These are phyloP conservation scores for Torulaspora pretoriensis DNA, from an alignment of 1,139 yeast species.

Conservation along the genomic window DNA sequence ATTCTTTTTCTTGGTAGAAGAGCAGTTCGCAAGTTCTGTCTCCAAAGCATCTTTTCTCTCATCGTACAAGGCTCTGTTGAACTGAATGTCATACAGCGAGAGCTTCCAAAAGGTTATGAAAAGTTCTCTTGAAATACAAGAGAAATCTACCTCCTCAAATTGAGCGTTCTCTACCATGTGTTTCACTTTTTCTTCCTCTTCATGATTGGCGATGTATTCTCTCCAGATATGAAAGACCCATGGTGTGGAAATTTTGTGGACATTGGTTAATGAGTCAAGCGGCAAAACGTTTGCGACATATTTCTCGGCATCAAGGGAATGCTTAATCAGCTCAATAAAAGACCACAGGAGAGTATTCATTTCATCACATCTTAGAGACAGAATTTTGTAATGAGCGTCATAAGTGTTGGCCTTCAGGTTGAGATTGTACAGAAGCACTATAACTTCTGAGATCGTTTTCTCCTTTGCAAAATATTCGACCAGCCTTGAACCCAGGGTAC, in stretches of 20 bases:
- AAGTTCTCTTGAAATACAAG: conserved; percentile 43
- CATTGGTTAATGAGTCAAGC: conserved; percentile 44
- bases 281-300: conserved; percentile 44
- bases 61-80: conserved; percentile 49
- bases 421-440: conserved; percentile 58
- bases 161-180: conserved; percentile 19
- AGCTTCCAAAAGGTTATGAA: conserved; percentile 71
- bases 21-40: conserved; percentile 31
- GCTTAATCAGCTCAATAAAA: conserved; percentile 55
- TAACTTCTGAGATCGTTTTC: conserved; percentile 55
- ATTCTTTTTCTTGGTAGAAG: conserved; percentile 21
- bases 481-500: conserved; percentile 51
- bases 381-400: conserved; percentile 61
- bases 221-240: conserved; percentile 87
- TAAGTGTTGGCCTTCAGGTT: conserved; percentile 42
- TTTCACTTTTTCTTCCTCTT: conserved; percentile 26
- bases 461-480: conserved; percentile 46
- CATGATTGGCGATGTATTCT: conserved; percentile 31
- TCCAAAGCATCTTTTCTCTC: conserved; percentile 44
- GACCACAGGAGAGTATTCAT: conserved; percentile 60
- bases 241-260: conserved; percentile 52
- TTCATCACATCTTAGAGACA: conserved; percentile 72
- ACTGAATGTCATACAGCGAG: conserved; percentile 69
- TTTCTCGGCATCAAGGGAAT: conserved; percentile 42
- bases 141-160: conserved; percentile 38